Base-by-base conservation (phyloP, 2,329 filamentous ascomycete species). In the Xylaria sp. region DNA sequence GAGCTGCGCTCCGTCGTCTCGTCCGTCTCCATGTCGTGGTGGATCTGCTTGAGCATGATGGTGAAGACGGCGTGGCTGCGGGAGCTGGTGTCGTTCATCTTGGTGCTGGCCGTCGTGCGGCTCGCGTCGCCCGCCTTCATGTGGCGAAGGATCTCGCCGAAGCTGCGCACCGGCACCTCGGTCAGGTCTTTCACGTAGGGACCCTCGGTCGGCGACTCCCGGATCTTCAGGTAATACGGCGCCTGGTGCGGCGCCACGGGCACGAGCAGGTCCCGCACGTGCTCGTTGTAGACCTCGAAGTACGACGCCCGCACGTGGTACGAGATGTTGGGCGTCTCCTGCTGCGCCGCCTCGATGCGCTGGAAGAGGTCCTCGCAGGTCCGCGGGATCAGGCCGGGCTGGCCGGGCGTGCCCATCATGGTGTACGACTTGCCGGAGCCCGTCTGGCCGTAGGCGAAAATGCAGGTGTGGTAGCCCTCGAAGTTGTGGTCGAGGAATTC, bases 401-500 rank as follows among this genome's bases (percentile, higher is more conserved):
- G 85, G 24, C 94, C 89, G 5, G 87, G 80, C 1, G 82, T 87
- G 40, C 94, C 94, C 94, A 99, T 99, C 86, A 89, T 99, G 39
- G 94, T 97, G 75, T 97, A 99, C 71, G 91, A 96, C 78, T 99
- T 99, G 47, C 94, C 94, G 0, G 92, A 96, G 20, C 94, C 94
- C 0, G 94, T 99, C 78, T 99, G 94, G 9, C 94, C 94, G 68
- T 99, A 97, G 56, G 94, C 94, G 70, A 99, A 97, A 64, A 99
- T 99, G 73, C 94, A 99, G 0, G 94, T 99, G 74, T 99, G 93
- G 76, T 99, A 99, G 60, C 94, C 94, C 70, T 97, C 92, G 67
- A 99, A 99, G 76, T 99, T 99, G 81, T 99, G 94, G 73, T 99
- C 94, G 59, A 99, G 82, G 64, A 99, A 97, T 69, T 97, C 94